Conservation (phyloP, 148 eudicot genomes). For the Heliamphora exappendiculata region DNA sequence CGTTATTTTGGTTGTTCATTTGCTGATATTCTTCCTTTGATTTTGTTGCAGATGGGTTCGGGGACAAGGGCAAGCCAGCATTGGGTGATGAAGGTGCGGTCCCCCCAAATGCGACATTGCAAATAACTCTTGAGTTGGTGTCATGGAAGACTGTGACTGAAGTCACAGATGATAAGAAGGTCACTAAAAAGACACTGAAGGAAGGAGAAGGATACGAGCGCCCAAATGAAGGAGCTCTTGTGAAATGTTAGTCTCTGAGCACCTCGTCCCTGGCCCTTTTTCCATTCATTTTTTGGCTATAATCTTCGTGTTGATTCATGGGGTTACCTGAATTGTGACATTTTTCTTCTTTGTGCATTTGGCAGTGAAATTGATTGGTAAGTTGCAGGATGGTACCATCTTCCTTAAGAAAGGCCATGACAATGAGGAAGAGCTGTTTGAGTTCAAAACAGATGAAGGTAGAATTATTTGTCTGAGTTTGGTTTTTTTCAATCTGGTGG, state of each 20-base stretch:
- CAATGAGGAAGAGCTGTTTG: slow-evolving; percentile 57
- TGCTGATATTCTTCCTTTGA: background rate
- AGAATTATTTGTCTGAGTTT: background rate
- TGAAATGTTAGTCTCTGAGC: slow-evolving; percentile 46
- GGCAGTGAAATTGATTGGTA: slow-evolving; percentile 86
- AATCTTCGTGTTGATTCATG: too few relatives aligned
- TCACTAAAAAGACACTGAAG: slow-evolving; percentile 73
- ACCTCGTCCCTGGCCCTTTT: background rate
- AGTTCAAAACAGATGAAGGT: slow-evolving; percentile 96
- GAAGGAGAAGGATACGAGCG: slow-evolving; percentile 92
- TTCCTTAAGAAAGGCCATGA: slow-evolving; percentile 69
- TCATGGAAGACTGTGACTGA: slow-evolving; percentile 83
- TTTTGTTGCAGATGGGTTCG: slow-evolving; percentile 73
- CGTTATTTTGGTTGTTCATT: background rate
- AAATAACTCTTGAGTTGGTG: slow-evolving; percentile 60
- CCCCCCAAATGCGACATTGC: slow-evolving; percentile 72
- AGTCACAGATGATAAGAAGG: slow-evolving; percentile 82
- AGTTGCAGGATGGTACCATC: slow-evolving; percentile 79
- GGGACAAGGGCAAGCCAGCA: slow-evolving; percentile 87
- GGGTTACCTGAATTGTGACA: slow-evolving; percentile 1
- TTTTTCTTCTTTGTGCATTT: background rate
- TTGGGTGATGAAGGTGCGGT: slow-evolving; percentile 62
- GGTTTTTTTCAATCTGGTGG: background rate
- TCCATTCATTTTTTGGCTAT: background rate
- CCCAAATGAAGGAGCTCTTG: slow-evolving; percentile 82